Evolutionary conservation across 148 eudicot genomes (phyloP).

Genomic region (Silene uniflora): DNA sequence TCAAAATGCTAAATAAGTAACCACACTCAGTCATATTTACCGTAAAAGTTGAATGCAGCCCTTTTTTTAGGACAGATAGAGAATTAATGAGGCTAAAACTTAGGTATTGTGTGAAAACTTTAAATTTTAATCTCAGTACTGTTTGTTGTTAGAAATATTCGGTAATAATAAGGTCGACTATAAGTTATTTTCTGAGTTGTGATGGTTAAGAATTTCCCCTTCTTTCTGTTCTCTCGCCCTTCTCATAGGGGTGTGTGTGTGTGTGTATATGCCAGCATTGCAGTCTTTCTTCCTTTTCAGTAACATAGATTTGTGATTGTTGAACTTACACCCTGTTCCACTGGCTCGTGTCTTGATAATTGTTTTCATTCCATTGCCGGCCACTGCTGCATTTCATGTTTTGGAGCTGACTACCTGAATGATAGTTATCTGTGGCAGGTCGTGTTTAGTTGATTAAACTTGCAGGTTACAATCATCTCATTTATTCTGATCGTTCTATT

Average conservation of each 20-base stretch:
- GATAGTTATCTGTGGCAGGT: not conserved
- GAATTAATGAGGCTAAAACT: not conserved
- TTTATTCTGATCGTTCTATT: constrained; percentile 26
- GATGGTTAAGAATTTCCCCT: no score
- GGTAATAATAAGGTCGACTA: not conserved
- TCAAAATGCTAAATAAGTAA: not conserved
- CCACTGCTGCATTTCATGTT: not conserved
- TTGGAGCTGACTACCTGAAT: not conserved
- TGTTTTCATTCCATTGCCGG: not conserved
- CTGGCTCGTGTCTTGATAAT: not conserved
- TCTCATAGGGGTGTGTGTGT: no score
- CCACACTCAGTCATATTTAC: not conserved
- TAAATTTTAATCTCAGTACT: not conserved
- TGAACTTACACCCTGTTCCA: not conserved
- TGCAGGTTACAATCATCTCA: constrained; percentile 7
- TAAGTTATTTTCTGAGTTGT: not conserved
- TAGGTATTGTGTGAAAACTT: not conserved
- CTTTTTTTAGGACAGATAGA: not conserved
- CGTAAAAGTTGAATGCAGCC: not conserved
- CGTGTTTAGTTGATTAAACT: not conserved
- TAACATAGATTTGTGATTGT: not conserved
- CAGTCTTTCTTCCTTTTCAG: not conserved
- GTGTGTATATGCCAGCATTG: no score
- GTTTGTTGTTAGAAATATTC: not conserved
- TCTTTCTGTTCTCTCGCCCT: no score